phyloP scores from a whole-genome alignment of 108 stramenopile species.

The Poteriospumella lacustris region DNA sequence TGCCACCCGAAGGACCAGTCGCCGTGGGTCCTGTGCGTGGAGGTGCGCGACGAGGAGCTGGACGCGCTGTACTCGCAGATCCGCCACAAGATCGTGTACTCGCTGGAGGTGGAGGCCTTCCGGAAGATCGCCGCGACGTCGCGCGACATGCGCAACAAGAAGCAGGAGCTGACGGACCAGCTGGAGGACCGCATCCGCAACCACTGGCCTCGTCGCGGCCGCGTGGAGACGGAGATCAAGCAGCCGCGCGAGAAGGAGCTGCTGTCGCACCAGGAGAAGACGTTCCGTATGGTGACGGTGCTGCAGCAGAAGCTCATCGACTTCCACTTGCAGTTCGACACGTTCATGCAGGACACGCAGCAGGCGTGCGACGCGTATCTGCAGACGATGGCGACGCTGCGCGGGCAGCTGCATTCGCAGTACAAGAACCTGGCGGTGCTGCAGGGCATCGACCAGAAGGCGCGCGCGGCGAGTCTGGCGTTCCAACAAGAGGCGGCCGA shows the following conservation, averaged over 20 bases:
- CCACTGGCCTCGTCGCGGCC: conserved; percentile 55
- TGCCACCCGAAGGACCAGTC: not conserved
- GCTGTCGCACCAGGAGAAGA: conserved; percentile 47
- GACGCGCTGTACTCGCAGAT: conserved; percentile 10
- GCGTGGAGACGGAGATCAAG: conserved; percentile 52
- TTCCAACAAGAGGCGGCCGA: not conserved
- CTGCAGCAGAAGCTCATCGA: not conserved
- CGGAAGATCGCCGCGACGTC: conserved; percentile 5
- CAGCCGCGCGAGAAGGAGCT: conserved; percentile 58
- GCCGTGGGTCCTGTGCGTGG: conserved; percentile 13
- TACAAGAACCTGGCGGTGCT: conserved; percentile 43
- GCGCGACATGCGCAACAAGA: conserved; percentile 6
- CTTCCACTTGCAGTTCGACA: not conserved
- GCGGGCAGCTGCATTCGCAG: conserved; percentile 30
- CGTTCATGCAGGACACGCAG: conserved; percentile 10
- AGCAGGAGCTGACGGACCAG: conserved; percentile 49
- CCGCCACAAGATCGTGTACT: conserved; percentile 34
- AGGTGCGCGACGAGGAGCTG: conserved; percentile 32
- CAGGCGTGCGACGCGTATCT: conserved; percentile 17
- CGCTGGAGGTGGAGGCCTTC: not conserved
- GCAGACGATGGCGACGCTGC: conserved; percentile 32
- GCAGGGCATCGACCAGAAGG: conserved; percentile 54
- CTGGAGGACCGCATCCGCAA: conserved; percentile 55
- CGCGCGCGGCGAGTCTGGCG: conserved; percentile 40
- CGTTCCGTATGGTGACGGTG: conserved; percentile 31